Evolutionary conservation across 2,329 filamentous ascomycete species (phyloP).

Genomic region (Didymosphaeria variabile): DNA sequence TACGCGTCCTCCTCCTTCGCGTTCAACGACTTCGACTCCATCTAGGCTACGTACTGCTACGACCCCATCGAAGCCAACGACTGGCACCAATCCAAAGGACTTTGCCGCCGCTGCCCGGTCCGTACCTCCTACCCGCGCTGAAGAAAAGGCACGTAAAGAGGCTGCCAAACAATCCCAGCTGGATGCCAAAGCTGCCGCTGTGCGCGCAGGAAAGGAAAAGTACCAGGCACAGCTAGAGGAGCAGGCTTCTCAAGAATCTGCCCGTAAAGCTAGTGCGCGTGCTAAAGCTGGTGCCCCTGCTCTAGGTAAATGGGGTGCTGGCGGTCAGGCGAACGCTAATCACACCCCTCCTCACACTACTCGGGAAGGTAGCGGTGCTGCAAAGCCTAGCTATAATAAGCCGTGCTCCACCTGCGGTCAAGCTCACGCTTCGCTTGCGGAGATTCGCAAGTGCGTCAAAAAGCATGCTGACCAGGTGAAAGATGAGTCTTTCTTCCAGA

Average conservation of each 20-base stretch:
- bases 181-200: slow-evolving; percentile 23
- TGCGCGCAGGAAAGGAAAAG: slow-evolving; percentile 23
- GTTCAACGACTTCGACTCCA: neutral
- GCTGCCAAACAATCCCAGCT: slow-evolving; percentile 21
- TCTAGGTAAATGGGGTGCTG: slow-evolving; percentile 9
- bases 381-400: slow-evolving; percentile 10
- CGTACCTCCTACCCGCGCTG: neutral
- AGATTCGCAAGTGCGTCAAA: slow-evolving; percentile 15
- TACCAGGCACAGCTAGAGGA: slow-evolving; percentile 15
- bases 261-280: slow-evolving; percentile 25
- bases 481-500: slow-evolving; percentile 3
- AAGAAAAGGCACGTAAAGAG: slow-evolving; percentile 20
- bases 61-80: neutral
- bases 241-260: slow-evolving; percentile 14
- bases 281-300: slow-evolving; percentile 25
- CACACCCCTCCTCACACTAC: neutral
- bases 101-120: neutral
- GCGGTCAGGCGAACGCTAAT: neutral
- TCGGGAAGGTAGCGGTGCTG: neutral
- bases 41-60: neutral
- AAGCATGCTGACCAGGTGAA: neutral
- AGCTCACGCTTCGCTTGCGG: slow-evolving; percentile 13
- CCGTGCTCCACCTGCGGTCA: slow-evolving; percentile 17
- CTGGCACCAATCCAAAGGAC: neutral
- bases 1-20: neutral